These are phyloP conservation scores for Coprinopsis strossmayeri DNA, from an alignment of 768 basidiomycete species.

Conservation along the genomic window DNA sequence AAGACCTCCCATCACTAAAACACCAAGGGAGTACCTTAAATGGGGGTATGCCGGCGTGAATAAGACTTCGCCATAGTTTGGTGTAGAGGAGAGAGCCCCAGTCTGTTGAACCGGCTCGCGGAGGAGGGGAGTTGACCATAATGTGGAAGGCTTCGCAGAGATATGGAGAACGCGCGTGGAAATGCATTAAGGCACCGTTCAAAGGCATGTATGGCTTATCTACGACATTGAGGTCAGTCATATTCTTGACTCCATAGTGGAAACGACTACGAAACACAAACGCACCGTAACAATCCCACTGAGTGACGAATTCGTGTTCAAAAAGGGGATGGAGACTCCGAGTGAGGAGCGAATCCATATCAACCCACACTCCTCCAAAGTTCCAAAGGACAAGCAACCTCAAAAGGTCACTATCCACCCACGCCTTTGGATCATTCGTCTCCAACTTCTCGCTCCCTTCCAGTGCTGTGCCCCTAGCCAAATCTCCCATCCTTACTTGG, in stretches of 20 bases:
- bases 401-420: slow-evolving; percentile 95
- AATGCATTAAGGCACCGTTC: slow-evolving; percentile 95
- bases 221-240: slow-evolving; percentile 11
- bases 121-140: slow-evolving; percentile 71
- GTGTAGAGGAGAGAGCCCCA: slow-evolving; percentile 93
- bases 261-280: too few relatives aligned
- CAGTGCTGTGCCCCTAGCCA: slow-evolving; percentile 76
- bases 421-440: slow-evolving; percentile 71
- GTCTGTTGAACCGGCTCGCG: slow-evolving; percentile 75
- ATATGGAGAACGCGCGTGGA: slow-evolving; percentile 86
- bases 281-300: slow-evolving; percentile 97
- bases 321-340: slow-evolving; percentile 80
- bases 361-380: slow-evolving; percentile 92
- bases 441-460: slow-evolving; percentile 56
- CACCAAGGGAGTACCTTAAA: slow-evolving; percentile 95
- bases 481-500: slow-evolving; percentile 54
- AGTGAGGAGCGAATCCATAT: slow-evolving; percentile 94
- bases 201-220: slow-evolving; percentile 51
- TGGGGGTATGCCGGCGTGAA: slow-evolving; percentile 65
- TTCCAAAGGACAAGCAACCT: slow-evolving; percentile 83
- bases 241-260: neutral
- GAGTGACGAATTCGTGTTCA: slow-evolving; percentile 95
- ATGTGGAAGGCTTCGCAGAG: slow-evolving; percentile 95
- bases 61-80: slow-evolving; percentile 82
- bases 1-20: slow-evolving; percentile 87